Conservation (phyloP, 208 protist genomes). For the Leptomonas seymouri region DNA sequence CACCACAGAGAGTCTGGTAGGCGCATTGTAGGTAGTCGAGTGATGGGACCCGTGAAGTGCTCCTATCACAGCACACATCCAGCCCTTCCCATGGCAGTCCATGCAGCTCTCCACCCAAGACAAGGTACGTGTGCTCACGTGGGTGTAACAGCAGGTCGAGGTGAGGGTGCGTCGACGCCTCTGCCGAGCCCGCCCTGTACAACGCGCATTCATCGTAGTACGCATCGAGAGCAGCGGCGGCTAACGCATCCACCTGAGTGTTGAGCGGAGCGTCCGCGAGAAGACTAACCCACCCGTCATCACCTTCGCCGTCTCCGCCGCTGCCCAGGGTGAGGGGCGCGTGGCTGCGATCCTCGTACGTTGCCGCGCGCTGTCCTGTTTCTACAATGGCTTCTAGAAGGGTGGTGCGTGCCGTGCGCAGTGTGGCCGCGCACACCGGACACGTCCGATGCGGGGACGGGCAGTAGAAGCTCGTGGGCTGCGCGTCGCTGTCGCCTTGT, state of each 20-base stretch:
- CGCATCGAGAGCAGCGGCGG: constrained; percentile 17
- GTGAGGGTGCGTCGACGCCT: constrained; percentile 20
- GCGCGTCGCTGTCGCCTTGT: neutral
- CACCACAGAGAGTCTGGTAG: neutral
- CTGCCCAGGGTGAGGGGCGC: neutral
- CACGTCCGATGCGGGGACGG: neutral
- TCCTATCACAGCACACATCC: constrained; percentile 45
- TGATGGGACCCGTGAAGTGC: constrained; percentile 52
- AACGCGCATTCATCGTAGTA: constrained; percentile 9
- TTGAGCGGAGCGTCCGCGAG: constrained; percentile 25
- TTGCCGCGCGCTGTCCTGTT: constrained; percentile 11
- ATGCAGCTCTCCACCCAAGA: constrained; percentile 56
- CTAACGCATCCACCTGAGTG: constrained; percentile 15
- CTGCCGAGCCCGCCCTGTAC: neutral
- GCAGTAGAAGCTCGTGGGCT: constrained; percentile 19
- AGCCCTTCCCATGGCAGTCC: constrained; percentile 66
- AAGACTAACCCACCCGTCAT: constrained; percentile 22
- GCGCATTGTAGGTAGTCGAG: constrained; percentile 15
- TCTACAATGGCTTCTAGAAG: constrained; percentile 15
- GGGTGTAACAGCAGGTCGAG: constrained; percentile 48
- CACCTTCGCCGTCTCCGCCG: neutral
- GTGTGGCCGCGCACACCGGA: constrained; percentile 5
- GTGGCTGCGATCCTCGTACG: neutral
- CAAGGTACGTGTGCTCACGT: constrained; percentile 66
- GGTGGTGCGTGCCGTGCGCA: constrained; percentile 1